Evolutionary conservation across 139 green algal species (phyloP).

Genomic region (Deuterostichococcus epilithicus): DNA sequence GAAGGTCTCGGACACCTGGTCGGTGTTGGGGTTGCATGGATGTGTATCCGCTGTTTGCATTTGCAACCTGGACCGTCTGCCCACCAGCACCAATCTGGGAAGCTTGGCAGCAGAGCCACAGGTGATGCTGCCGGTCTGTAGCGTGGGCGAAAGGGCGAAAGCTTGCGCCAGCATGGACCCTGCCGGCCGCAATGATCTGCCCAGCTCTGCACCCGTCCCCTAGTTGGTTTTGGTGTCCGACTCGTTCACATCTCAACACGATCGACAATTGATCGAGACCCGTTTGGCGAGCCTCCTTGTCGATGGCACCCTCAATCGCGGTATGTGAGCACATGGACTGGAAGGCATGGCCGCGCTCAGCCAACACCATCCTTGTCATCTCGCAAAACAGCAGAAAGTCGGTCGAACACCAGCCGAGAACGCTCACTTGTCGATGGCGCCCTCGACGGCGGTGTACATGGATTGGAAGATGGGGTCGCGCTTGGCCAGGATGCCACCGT

Average conservation of each 20-base stretch:
- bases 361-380: not conserved
- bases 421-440: not conserved
- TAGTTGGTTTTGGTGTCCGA: no score
- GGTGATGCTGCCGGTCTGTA: no score
- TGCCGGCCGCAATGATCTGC: no score
- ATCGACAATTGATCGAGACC: not conserved
- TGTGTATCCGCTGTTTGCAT: no score
- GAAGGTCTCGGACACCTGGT: no score
- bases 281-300: not conserved
- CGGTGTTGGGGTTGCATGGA: no score
- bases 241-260: not conserved
- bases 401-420: not conserved
- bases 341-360: slow-evolving; percentile 10
- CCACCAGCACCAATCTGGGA: no score
- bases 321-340: slow-evolving; percentile 6
- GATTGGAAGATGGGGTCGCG: slow-evolving; percentile 17
- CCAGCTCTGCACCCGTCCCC: no score
- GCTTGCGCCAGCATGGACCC: no score
- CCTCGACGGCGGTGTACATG: slow-evolving; percentile 1
- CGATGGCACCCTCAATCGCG: not conserved
- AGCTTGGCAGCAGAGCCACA: no score
- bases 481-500: slow-evolving; percentile 9
- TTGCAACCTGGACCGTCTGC: no score
- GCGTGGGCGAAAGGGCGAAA: no score
- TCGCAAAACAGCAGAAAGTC: not conserved